Conservation (phyloP, 495 filamentous ascomycete species). For the Penicillium goetzii region DNA sequence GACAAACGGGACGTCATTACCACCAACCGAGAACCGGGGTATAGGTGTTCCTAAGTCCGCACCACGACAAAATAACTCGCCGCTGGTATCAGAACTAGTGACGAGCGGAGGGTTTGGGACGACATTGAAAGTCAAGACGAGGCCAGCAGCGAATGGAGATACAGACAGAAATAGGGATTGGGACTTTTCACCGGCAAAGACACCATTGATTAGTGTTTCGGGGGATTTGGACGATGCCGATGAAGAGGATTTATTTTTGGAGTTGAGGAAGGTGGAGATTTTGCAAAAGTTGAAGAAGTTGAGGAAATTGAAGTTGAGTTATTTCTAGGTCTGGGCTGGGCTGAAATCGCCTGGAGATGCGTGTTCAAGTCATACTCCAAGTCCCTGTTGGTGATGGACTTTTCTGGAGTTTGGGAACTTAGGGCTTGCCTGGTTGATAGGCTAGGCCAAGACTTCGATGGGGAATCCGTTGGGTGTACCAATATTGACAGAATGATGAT, state of each 20-base stretch:
- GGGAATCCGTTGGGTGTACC: background rate
- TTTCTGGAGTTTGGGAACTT: background rate
- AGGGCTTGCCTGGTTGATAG: background rate
- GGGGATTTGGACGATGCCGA: slow-evolving; percentile 43
- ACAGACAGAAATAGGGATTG: slow-evolving; percentile 6
- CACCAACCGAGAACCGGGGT: background rate
- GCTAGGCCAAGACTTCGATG: too few species aligned
- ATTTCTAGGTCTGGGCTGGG: slow-evolving; percentile 18
- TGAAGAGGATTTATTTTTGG: slow-evolving; percentile 47
- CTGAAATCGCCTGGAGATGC: background rate
- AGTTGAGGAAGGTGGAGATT: slow-evolving; percentile 47
- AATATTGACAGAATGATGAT: background rate
- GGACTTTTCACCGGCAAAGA: slow-evolving; percentile 22
- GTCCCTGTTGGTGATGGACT: background rate
- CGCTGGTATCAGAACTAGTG: slow-evolving; percentile 14
- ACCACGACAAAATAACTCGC: slow-evolving; percentile 4
- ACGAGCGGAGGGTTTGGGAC: background rate
- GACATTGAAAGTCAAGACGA: slow-evolving; percentile 16
- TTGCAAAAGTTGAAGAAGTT: slow-evolving; percentile 45
- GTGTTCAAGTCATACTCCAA: background rate
- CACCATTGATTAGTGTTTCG: slow-evolving; percentile 30
- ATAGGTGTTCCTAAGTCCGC: background rate
- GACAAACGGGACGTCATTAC: background rate
- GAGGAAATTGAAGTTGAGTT: slow-evolving; percentile 32
- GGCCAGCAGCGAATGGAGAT: slow-evolving; percentile 20